Percentiles rank a stretch among this genome's conserved stretches.
Conservation (phyloP, 2,329 filamentous ascomycete species). For the Aspergillus ochraceus region DNA sequence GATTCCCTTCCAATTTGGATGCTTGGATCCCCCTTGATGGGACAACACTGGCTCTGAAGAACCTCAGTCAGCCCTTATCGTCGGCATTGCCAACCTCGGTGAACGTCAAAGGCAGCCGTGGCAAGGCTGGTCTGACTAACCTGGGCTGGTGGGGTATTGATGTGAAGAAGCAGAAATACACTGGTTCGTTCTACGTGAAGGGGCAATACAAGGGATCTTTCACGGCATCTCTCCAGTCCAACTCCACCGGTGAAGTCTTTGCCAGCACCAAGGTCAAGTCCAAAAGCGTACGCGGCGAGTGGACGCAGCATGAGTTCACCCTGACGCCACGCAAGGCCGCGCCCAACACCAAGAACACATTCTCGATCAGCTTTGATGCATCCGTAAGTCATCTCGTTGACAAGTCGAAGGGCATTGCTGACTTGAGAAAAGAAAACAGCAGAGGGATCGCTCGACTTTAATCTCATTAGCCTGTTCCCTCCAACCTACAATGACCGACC, state of each 20-base stretch:
- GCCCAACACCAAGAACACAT: conserved; percentile 50
- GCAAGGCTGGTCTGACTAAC: conserved; percentile 50
- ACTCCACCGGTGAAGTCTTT: conserved; percentile 39
- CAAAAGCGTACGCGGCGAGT: conserved; percentile 38
- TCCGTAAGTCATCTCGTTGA: conserved; percentile 20
- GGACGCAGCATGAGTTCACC: conserved; percentile 43
- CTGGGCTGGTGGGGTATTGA: conserved; percentile 55
- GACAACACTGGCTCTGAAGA: conserved; percentile 36
- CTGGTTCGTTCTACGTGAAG: conserved; percentile 52
- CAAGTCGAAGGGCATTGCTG: too few relatives aligned
- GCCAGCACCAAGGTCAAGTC: conserved; percentile 32
- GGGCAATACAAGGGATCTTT: conserved; percentile 36
- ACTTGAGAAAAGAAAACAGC: conserved; percentile 29
- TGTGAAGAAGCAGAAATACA: conserved; percentile 50
- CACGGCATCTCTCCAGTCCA: conserved; percentile 41
- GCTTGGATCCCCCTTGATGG: conserved; percentile 32
- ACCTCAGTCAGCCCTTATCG: conserved; percentile 43
- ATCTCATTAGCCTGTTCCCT: conserved; percentile 55
- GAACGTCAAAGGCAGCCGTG: conserved; percentile 41
- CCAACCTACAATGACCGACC: conserved; percentile 55
- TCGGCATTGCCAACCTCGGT: conserved; percentile 46
- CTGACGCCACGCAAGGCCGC: conserved; percentile 20
- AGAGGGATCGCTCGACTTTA: conserved; percentile 49
- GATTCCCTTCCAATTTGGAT: conserved; percentile 30
- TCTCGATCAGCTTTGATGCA: conserved; percentile 52